A percentile compares a stretch with the other conserved stretches of the same genome.
Evolutionary conservation across 2,329 filamentous ascomycete species (phyloP).

Genomic region (Phyllosticta citrichinensis): DNA sequence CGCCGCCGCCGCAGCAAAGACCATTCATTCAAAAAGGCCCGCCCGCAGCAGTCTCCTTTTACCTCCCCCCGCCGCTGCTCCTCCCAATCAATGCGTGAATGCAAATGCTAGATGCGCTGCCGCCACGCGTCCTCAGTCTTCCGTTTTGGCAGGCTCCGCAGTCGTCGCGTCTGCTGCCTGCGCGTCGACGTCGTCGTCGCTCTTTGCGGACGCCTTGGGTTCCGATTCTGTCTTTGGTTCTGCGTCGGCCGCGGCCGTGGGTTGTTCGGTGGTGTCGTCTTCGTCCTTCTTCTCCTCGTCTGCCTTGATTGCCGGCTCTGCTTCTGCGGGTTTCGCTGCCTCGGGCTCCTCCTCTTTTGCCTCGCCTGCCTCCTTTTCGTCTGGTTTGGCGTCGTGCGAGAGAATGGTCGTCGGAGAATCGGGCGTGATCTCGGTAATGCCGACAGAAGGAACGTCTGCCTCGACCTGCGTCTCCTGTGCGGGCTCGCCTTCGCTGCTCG

Average conservation of each 20-base stretch:
- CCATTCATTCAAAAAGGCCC: no score
- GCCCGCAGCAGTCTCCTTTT: no score
- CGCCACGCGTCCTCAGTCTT: background rate
- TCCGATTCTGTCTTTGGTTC: conserved; percentile 5
- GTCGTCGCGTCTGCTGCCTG: background rate
- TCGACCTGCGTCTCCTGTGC: background rate
- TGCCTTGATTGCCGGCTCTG: conserved; percentile 3
- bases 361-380: background rate
- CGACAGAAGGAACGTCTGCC: background rate
- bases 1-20: no score
- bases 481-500: background rate
- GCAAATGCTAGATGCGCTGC: background rate
- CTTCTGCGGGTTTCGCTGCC: background rate
- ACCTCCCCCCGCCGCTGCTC: no score
- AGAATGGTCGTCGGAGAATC: background rate
- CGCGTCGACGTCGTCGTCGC: background rate
- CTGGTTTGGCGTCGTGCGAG: background rate
- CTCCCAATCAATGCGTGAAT: background rate
- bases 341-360: background rate
- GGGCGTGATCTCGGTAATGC: background rate
- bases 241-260: conserved; percentile 17
- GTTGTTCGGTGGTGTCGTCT: conserved; percentile 13
- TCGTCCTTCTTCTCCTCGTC: conserved; percentile 14
- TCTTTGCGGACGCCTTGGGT: background rate
- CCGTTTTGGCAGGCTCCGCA: conserved; percentile 2